phyloP scores from a whole-genome alignment of 805 yeast genomes.

The Peterozyma toletana region DNA sequence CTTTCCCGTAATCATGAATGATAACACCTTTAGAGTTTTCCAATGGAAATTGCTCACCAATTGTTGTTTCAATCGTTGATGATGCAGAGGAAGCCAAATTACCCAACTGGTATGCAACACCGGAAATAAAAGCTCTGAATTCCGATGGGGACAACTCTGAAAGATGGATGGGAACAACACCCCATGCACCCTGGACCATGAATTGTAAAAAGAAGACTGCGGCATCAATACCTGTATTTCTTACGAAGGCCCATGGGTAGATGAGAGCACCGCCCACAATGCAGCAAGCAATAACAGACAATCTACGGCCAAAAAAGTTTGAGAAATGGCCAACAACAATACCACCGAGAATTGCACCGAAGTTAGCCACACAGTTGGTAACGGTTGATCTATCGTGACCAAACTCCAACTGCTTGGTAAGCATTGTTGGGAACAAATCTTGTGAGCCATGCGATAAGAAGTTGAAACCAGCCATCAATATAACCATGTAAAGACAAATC shows the following conservation, averaged over 20 bases:
- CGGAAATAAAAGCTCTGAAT: slow-evolving; percentile 55
- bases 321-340: slow-evolving; percentile 46
- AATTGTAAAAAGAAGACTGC: slow-evolving; percentile 57
- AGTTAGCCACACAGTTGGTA: slow-evolving; percentile 48
- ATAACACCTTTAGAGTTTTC: slow-evolving; percentile 21
- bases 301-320: slow-evolving; percentile 48
- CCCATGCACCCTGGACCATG: slow-evolving; percentile 67
- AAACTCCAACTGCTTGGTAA: slow-evolving; percentile 37
- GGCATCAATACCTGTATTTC: slow-evolving; percentile 41
- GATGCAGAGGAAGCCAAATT: slow-evolving; percentile 62
- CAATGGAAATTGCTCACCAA: slow-evolving; percentile 49
- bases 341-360: slow-evolving; percentile 56
- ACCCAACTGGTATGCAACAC: slow-evolving; percentile 62
- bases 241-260: slow-evolving; percentile 55
- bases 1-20: slow-evolving; percentile 48
- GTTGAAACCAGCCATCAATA: slow-evolving; percentile 58
- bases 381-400: slow-evolving; percentile 40
- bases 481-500: slow-evolving; percentile 44
- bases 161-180: slow-evolving; percentile 56
- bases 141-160: slow-evolving; percentile 58
- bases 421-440: slow-evolving; percentile 52
- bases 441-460: slow-evolving; percentile 59
- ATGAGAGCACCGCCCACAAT: slow-evolving; percentile 51
- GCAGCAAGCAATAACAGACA: slow-evolving; percentile 44
- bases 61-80: slow-evolving; percentile 59